Base-by-base conservation (phyloP, 352 stramenopile genomes). In the Pythium utonaiense region DNA sequence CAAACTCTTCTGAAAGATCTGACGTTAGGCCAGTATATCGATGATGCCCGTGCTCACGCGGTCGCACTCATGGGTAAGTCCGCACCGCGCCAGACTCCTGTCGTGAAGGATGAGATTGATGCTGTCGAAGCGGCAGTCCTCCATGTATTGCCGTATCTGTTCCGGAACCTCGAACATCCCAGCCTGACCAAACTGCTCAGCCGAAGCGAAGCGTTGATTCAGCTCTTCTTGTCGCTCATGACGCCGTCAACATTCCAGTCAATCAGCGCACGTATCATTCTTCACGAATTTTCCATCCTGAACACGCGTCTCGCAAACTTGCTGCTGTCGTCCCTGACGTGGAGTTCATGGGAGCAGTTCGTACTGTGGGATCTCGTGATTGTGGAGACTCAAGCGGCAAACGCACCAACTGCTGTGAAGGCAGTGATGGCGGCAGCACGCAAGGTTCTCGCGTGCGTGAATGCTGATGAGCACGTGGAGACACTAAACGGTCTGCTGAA, bases 281-380 rank as follows among this genome's bases (percentile, higher is more conserved):
- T 90, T n/a, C 70, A 83, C 36, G 83, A 95, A 50, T 93, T 92
- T 57, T 70, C 75, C 7, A 70, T 95, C 45, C 84, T 92, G 38
- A 77, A 78, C 49, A 80, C 73, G n/a, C 83, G 79, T 1, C 62
- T 91, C 16, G 70, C 83, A 16, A 93, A 84, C 38, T 73, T 91
- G 3, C 60, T 94, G 17, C 64, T 93, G 6, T 83, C 83, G 25
- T 94, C 85, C 16, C 66, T 94, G 13, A 67, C 87, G 51, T 94
- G 85, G 85, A 91, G 66, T 14, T 92, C 85, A 17, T 94, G 83
- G 83, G 83, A 94, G 51, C 85, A 94, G 62, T 88, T 79, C 42
- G 76, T 75, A 1, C 70, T 91, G 57, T 94, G 85, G 85, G 85
- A 94, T 61, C 69, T 94, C 14, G 74, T 93, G 6, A 57, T 90